Percentiles rank a stretch among this genome's conserved stretches.
Conservation (phyloP, 2,329 filamentous ascomycete species). For the Dothistroma pini region DNA sequence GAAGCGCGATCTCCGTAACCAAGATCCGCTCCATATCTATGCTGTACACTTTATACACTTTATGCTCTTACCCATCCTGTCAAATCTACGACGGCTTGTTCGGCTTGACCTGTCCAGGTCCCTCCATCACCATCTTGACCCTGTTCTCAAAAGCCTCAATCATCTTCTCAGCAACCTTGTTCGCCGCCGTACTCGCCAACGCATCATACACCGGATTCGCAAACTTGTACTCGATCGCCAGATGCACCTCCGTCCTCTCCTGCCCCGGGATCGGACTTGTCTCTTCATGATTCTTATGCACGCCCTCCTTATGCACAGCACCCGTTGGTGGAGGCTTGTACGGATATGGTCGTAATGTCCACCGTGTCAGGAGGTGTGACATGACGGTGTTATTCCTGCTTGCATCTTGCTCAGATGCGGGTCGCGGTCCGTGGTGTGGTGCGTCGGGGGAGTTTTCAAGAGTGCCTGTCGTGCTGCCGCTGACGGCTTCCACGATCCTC, state of each 20-base stretch:
- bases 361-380: constrained; percentile 65
- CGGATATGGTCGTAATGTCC: constrained; percentile 55
- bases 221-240: constrained; percentile 80
- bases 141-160: constrained; percentile 87
- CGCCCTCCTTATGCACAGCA: constrained; percentile 31
- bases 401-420: constrained; percentile 38
- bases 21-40: not conserved
- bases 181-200: constrained; percentile 75
- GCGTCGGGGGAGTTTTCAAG: constrained; percentile 39
- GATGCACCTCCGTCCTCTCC: constrained; percentile 66
- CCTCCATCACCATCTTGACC: constrained; percentile 56
- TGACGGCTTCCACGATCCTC: constrained; percentile 71
- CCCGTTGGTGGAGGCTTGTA: constrained; percentile 45
- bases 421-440: constrained; percentile 40
- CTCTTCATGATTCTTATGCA: constrained; percentile 38
- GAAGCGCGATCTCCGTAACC: too few species aligned
- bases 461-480: constrained; percentile 53
- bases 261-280: constrained; percentile 37
- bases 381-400: constrained; percentile 49
- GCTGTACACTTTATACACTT: not conserved
- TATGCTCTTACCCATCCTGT: not conserved
- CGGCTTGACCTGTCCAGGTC: constrained; percentile 10
- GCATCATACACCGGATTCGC: constrained; percentile 82
- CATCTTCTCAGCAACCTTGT: constrained; percentile 82
- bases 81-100: not conserved